Evolutionary conservation across 225 moss, liverwort and hornwort genomes (phyloP).

Genomic region (Asterella californica): DNA sequence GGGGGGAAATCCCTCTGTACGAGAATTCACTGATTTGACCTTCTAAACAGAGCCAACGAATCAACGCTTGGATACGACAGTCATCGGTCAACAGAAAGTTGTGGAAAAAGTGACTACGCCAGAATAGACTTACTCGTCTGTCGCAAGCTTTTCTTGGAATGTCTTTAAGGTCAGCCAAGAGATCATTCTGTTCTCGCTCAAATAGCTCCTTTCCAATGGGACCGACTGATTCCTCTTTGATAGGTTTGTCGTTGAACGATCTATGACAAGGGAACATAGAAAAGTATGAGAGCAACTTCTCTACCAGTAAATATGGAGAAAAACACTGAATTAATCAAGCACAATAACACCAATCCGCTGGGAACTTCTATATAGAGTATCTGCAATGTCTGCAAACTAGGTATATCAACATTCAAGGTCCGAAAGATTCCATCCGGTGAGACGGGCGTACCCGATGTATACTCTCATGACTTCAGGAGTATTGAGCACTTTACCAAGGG

Average conservation of each 20-base stretch:
- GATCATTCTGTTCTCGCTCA: conserved; percentile 85
- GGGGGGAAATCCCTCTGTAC: neutral
- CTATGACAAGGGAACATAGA: conserved; percentile 28
- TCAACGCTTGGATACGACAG: no score
- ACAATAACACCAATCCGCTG: neutral
- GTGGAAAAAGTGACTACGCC: neutral
- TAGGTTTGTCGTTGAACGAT: conserved; percentile 89
- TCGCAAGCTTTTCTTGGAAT: conserved; percentile 96
- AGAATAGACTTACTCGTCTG: conserved; percentile 52
- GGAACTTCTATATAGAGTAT: neutral
- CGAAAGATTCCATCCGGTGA: neutral
- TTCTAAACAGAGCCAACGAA: no score
- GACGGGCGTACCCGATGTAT: conserved; percentile 72
- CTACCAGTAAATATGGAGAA: no score
- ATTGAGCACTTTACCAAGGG: conserved; percentile 93
- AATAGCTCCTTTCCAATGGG: conserved; percentile 79
- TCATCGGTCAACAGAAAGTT: no score
- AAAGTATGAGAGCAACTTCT: neutral
- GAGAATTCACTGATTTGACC: no score
- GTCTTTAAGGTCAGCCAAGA: conserved; percentile 89
- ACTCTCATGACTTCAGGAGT: conserved; percentile 98
- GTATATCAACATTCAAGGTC: neutral
- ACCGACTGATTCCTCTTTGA: conserved; percentile 68
- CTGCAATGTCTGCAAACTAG: neutral
- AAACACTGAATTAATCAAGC: neutral